Conservation (phyloP, 2,329 filamentous ascomycete genomes). For the Microdochium trichocladiopsis region DNA sequence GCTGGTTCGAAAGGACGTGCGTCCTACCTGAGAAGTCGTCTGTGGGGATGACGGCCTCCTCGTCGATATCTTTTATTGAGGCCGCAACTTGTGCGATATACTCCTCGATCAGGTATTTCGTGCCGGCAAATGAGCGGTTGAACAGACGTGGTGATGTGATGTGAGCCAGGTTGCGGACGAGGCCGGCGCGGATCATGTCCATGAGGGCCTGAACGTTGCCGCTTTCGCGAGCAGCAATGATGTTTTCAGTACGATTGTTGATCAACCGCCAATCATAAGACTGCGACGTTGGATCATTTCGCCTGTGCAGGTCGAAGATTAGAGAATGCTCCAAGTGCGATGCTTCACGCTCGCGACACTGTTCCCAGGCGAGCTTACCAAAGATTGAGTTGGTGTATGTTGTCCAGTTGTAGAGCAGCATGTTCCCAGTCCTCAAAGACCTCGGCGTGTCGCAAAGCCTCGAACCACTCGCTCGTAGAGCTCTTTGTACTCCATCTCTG, state of each 20-base stretch:
- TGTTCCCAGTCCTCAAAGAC: constrained; percentile 82
- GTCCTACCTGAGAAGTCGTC: constrained; percentile 11
- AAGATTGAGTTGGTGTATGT: constrained; percentile 69
- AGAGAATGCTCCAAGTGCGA: background rate
- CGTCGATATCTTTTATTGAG: constrained; percentile 69
- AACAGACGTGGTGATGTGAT: constrained; percentile 78
- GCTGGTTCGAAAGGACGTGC: constrained; percentile 55
- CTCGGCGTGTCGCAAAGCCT: constrained; percentile 57
- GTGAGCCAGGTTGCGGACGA: constrained; percentile 83
- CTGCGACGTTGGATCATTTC: constrained; percentile 71
- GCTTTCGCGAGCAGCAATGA: constrained; percentile 61
- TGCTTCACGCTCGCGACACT: too few relatives aligned
- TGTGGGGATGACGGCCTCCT: constrained; percentile 10
- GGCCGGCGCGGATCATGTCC: constrained; percentile 71
- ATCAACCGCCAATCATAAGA: constrained; percentile 87
- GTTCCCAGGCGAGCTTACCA: too few relatives aligned
- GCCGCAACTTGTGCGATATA: constrained; percentile 82
- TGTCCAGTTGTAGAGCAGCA: constrained; percentile 77
- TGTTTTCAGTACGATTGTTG: constrained; percentile 63
- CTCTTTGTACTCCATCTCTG: constrained; percentile 62
- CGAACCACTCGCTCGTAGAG: constrained; percentile 57
- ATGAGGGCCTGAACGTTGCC: constrained; percentile 69
- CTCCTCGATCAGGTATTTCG: constrained; percentile 84
- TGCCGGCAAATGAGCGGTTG: constrained; percentile 79
- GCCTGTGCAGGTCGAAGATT: constrained; percentile 40